Evolutionary conservation across 257 asterid species (phyloP).

Genomic region (Przewalskia tangutica): DNA sequence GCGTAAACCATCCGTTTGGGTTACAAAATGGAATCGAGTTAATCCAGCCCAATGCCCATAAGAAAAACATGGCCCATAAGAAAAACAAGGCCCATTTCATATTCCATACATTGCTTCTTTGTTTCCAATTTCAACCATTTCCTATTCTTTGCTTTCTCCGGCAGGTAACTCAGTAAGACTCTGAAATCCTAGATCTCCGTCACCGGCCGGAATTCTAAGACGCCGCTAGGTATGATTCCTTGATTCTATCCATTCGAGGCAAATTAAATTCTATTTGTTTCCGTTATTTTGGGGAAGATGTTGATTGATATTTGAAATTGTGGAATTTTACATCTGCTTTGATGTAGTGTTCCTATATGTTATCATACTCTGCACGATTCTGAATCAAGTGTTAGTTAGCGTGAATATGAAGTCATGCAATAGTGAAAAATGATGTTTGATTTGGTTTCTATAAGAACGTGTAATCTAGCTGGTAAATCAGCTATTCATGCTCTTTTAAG

Average conservation of each 20-base stretch:
- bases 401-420: not conserved
- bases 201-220: not conserved
- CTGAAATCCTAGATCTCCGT: constrained; percentile 2
- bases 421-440: not conserved
- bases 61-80: not conserved
- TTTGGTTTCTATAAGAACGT: not conserved
- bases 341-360: not conserved
- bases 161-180: not conserved
- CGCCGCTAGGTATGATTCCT: not conserved
- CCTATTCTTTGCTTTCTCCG: not conserved
- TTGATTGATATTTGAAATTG: not conserved
- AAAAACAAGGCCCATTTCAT: not conserved
- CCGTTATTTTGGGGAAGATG: not conserved
- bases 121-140: not conserved
- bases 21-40: not conserved
- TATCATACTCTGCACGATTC: not conserved
- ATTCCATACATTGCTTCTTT: not conserved
- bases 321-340: not conserved
- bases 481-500: not conserved
- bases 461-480: not conserved
- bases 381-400: not conserved
- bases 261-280: not conserved
- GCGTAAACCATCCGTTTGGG: not conserved
- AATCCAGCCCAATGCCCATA: not conserved
- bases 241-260: not conserved